Evolutionary conservation across 2,329 filamentous ascomycete species (phyloP), one percentile per base, ranked within the genome.

Genomic region (Penicillium sp.): DNA sequence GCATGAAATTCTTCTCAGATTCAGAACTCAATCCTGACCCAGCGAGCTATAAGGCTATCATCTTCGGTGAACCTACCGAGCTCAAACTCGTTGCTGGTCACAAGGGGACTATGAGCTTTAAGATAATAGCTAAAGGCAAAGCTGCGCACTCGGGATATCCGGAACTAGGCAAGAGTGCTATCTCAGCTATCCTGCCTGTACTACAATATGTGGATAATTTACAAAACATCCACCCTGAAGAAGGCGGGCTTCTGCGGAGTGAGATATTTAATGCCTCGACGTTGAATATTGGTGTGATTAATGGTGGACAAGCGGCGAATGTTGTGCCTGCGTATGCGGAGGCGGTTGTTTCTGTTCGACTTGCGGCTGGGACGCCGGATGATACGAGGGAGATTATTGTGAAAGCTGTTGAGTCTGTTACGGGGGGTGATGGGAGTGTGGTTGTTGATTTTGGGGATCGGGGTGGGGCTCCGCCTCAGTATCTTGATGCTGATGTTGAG

Each of bases 111-210:
- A 72, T 91, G 2, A 82, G 82, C 37, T 87, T 91, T 67, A 77
- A 80, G 1, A 66, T 97, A 57, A 78, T 78, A 13, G 89, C 89
- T 0, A 82, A 81, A 22, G 93, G 93, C 31, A 87, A 87, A 59
- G 90, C 87, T 0, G 91, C 90, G 2, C 93, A 98, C 76, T 92
- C 88, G 13, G 93, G 93, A 3, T 97, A 98, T 71, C 93, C 93
- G 0, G 92, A 89, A 86, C 81, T 96, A 8, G 93, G 93, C 4
- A 86, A 88, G 67, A 93, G 87, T 64, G 93, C 93, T 14, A 95
- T 91, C 68, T 90, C 91, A 62, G 81, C 93, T 52, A 79, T 97
- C 55, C 80, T 95, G 33, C 84, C 87, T 26, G 90, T 87, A 0
- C 76, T 96, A 46, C 79, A 82, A 48, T 80, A 79, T n/a, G 76